Evolutionary conservation across 2,329 filamentous ascomycete genomes (phyloP).

Genomic region (Chaetoscypha palmicola): DNA sequence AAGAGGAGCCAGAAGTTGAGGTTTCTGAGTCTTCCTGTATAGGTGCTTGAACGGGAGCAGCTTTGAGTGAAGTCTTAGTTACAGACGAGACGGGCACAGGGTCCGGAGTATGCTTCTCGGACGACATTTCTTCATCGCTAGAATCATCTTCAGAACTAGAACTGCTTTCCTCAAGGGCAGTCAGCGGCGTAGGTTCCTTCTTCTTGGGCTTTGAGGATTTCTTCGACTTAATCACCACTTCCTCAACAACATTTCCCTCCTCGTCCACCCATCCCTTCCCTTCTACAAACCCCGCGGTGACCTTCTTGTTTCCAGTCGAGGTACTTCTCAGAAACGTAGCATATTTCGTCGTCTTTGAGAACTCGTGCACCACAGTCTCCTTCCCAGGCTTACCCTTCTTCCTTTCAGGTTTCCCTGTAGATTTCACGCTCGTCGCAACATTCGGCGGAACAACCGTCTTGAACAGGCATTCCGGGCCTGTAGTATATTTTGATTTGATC

Average conservation of each 20-base stretch:
- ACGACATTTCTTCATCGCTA: not conserved
- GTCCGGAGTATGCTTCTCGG: not conserved
- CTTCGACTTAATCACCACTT: slow-evolving; percentile 25
- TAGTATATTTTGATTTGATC: slow-evolving; percentile 70
- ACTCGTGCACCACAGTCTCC: slow-evolving; percentile 76
- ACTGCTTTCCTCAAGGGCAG: slow-evolving; percentile 11
- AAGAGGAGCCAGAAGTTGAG: slow-evolving; percentile 24
- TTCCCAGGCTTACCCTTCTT: slow-evolving; percentile 54
- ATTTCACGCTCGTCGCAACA: slow-evolving; percentile 32
- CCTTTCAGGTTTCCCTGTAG: slow-evolving; percentile 40
- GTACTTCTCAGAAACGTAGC: slow-evolving; percentile 69
- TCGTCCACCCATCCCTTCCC: slow-evolving; percentile 85
- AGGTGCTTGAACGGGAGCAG: not conserved
- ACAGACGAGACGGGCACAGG: not conserved
- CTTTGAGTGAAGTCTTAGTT: not conserved
- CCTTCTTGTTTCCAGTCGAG: slow-evolving; percentile 37
- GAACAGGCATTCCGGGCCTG: slow-evolving; percentile 75
- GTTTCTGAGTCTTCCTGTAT: slow-evolving; percentile 14
- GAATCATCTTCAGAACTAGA: not conserved
- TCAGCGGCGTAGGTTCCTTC: slow-evolving; percentile 18
- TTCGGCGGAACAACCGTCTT: slow-evolving; percentile 70
- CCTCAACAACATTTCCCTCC: slow-evolving; percentile 68
- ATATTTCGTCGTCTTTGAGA: slow-evolving; percentile 75
- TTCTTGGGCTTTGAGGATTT: slow-evolving; percentile 10
- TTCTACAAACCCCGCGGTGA: slow-evolving; percentile 64